phyloP scores from a whole-genome alignment of 2,329 filamentous ascomycete genomes.

The Colletotrichum sp. region DNA sequence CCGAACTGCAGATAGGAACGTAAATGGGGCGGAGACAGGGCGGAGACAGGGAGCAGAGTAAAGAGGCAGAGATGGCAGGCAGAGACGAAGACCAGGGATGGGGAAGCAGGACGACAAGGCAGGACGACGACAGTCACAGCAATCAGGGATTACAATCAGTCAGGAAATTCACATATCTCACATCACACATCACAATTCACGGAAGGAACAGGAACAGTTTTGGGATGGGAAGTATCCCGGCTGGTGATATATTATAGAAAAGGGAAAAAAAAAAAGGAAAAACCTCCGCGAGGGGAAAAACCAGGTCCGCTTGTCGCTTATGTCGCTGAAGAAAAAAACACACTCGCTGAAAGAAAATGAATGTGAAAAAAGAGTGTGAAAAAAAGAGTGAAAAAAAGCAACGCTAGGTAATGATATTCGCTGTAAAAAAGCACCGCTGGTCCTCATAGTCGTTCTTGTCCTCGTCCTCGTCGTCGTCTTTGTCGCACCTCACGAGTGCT shows the following conservation, averaged over 20 bases:
- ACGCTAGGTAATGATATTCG: background rate
- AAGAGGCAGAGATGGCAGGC: too few species aligned
- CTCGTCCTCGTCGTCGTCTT: background rate
- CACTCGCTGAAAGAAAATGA: background rate
- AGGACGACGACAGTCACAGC: too few species aligned
- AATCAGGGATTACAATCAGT: too few species aligned
- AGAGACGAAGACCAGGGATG: too few species aligned
- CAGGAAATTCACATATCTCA: too few species aligned
- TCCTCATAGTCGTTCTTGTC: background rate
- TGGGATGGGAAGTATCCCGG: too few species aligned
- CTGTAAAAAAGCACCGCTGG: background rate
- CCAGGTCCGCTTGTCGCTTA: background rate
- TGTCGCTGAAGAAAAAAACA: background rate
- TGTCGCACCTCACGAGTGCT: background rate
- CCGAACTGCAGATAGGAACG: too few species aligned
- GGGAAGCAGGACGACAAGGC: accelerated
- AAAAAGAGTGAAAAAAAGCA: background rate
- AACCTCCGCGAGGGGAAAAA: background rate
- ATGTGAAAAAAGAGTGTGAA: too few species aligned
- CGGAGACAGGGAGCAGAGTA: too few species aligned
- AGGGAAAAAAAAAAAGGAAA: background rate
- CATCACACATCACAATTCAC: too few species aligned
- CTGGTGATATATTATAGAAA: background rate
- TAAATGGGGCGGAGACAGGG: too few species aligned
- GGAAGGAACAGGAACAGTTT: too few species aligned